phyloP scores from a whole-genome alignment of 208 protist species.

The Tritrichomonas musculus region DNA sequence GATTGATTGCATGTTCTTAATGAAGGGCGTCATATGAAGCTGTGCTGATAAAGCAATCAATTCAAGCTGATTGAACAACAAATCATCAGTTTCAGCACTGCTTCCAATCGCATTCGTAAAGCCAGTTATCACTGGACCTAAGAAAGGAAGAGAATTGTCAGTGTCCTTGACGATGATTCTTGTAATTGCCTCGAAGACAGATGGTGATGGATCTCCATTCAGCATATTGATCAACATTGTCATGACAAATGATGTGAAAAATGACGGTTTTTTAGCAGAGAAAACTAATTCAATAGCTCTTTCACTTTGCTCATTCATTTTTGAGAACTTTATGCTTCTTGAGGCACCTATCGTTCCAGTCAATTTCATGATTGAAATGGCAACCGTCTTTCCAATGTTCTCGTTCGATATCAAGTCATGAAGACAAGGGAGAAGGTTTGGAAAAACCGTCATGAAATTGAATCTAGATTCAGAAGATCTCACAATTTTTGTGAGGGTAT shows the following conservation, averaged over 20 bases:
- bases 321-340: not conserved
- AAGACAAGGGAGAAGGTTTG: not conserved
- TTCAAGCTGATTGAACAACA: conserved; percentile 19
- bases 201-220: not conserved
- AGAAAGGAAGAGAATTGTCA: not conserved
- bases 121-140: not conserved
- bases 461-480: not conserved
- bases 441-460: not conserved
- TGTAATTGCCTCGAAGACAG: not conserved
- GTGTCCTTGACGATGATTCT: not conserved
- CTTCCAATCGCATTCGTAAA: not conserved
- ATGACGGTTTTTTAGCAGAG: not conserved
- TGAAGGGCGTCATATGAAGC: not conserved
- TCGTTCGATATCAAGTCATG: not conserved
- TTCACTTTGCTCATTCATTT: not conserved
- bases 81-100: not conserved
- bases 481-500: not conserved
- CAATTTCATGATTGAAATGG: not conserved
- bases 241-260: conserved; percentile 6
- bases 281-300: not conserved
- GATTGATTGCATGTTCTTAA: not conserved
- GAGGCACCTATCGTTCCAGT: not conserved
- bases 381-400: not conserved
- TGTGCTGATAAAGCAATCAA: not conserved
- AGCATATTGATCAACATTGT: not conserved